These are phyloP conservation scores for Cladosporium sp. DNA, from an alignment of 2,329 filamentous ascomycete genomes.

Conservation along the genomic window DNA sequence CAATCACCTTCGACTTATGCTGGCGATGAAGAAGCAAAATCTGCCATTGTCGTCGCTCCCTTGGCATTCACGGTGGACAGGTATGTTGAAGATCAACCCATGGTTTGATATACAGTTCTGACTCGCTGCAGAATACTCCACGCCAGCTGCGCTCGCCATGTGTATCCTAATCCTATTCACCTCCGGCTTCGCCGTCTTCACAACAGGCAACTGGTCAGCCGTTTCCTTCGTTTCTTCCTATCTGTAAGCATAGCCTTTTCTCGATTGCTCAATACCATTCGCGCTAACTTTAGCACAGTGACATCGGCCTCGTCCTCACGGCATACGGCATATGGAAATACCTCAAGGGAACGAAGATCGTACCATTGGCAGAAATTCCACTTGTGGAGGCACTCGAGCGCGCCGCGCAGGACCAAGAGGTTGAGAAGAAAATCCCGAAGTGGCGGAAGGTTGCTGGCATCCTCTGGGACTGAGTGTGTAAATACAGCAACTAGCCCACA, in stretches of 20 bases:
- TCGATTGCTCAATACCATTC: too few relatives aligned
- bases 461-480: constrained; percentile 2
- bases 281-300: constrained; percentile 14
- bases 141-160: constrained; percentile 28
- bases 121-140: constrained; percentile 22
- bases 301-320: constrained; percentile 23
- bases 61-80: constrained; percentile 35
- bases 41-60: constrained; percentile 21
- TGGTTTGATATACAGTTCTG: not conserved
- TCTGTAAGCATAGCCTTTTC: not conserved
- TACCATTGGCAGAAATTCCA: constrained; percentile 22
- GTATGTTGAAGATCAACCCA: not conserved
- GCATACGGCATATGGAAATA: constrained; percentile 24
- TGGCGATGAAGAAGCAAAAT: constrained; percentile 24
- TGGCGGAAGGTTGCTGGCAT: not conserved
- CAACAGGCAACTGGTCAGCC: constrained; percentile 23
- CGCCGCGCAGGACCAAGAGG: constrained; percentile 9
- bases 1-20: constrained; percentile 23
- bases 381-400: constrained; percentile 20
- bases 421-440: not conserved
- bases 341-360: constrained; percentile 23
- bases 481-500: too few relatives aligned
- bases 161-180: constrained; percentile 28
- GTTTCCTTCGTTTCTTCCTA: constrained; percentile 30
- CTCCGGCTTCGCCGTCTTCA: constrained; percentile 26